Percentiles rank a stretch among this genome's conserved stretches.
phyloP scores from a whole-genome alignment of 2,329 filamentous ascomycete genomes.

The Talaromyces sp. region DNA sequence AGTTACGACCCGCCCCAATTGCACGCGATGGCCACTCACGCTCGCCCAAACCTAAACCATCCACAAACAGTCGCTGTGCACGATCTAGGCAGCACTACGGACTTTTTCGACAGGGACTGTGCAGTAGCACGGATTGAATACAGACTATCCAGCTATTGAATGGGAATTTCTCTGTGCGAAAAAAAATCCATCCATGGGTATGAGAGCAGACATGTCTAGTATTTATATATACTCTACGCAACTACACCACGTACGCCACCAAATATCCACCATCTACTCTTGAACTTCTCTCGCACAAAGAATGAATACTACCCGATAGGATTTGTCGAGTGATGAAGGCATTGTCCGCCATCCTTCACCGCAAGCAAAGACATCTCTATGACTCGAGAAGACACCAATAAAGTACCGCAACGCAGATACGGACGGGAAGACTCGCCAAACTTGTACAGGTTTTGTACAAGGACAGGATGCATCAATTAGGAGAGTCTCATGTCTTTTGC shows the following conservation, averaged over 20 bases:
- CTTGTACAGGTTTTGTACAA: not conserved
- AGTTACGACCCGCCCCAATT: conserved; percentile 4
- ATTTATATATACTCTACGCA: not conserved
- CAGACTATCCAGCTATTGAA: not conserved
- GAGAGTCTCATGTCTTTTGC: not conserved
- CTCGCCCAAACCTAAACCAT: conserved; percentile 15
- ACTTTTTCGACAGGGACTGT: not conserved
- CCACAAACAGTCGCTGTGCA: conserved; percentile 17
- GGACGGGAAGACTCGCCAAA: not conserved
- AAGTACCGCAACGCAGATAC: not conserved
- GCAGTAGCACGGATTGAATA: not conserved
- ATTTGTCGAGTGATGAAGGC: not conserved
- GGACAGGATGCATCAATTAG: not conserved
- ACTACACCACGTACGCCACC: not conserved
- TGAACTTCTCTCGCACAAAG: not conserved
- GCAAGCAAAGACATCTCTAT: not conserved
- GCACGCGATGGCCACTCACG: conserved; percentile 3
- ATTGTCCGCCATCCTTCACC: not conserved
- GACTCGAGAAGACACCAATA: not conserved
- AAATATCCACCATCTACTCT: not conserved
- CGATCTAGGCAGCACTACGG: not conserved
- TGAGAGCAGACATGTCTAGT: not conserved
- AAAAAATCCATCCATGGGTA: not conserved
- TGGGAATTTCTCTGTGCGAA: not conserved
- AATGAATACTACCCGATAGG: not conserved